Evolutionary conservation across 345 rosid genomes (phyloP), one percentile per base, ranked within the genome.

Genomic region (Eucalyptus curtisii): DNA sequence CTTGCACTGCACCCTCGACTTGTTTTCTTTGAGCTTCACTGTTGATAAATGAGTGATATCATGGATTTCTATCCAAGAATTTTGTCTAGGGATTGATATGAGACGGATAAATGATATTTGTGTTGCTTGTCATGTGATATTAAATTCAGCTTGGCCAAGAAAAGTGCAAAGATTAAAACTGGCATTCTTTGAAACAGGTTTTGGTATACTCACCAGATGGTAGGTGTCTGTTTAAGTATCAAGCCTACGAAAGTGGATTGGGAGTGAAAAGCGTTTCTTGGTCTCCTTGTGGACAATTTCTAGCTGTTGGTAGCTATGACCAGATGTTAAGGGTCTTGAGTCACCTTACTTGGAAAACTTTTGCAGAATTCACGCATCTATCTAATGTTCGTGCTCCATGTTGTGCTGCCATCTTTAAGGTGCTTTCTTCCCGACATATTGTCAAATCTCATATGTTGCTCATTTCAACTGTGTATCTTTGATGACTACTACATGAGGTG

Each of bases 241-340:
- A 96, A 91, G 98, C 99, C 55, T 98, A 97, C 90, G 99, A 98
- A 89, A 95, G 99, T 91, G 99, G 99, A 49, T 93, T 98, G 86
- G 99, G 99, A 89, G 99, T 98, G 55, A 98, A 98, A 87, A 93
- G 93, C 87, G 95, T 98, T 90, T 95, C 97, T 40, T 98, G 99
- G 98, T 98, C 99, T 89, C 98, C 99, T 24, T 98, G 97, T 91
- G 99, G 99, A 81, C 99, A 96, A 91, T 98, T 93, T 96, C 94
- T 97, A 91, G 99, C 99, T 2, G 93, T 97, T 55, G 99, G 99
- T 88, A 98, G 99, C 92, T 98, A 95, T 89, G 99, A 98, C 91
- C 99, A 98, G 92, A 96, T 96, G 96, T 88, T 97, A 90, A 95
- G 99, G 48, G 94, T 98, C 89, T 92, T 96, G 81, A 95, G 94